Conservation (phyloP, 331 rosid genomes). For the Quercus lobata region DNA sequence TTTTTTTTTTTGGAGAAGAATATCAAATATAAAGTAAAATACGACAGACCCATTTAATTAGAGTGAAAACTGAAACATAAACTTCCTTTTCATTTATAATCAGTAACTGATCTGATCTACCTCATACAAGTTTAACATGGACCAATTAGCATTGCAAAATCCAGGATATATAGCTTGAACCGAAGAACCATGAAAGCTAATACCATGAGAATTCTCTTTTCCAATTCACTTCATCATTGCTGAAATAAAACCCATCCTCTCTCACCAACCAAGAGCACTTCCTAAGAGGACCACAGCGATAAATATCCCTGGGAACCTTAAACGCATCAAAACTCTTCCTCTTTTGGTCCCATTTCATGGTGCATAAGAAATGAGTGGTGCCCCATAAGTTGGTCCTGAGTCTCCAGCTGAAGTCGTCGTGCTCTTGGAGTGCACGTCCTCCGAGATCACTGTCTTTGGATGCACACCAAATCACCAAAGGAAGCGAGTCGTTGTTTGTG, state of each 20-base stretch:
- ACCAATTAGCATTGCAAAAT: background rate
- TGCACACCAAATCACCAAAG: conserved; percentile 79
- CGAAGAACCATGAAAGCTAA: background rate
- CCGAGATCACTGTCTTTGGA: conserved; percentile 67
- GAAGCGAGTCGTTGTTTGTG: conserved; percentile 63
- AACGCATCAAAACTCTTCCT: conserved; percentile 74
- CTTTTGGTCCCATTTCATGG: conserved; percentile 69
- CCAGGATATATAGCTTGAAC: too few species aligned
- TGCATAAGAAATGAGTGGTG: conserved; percentile 48
- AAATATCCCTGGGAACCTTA: conserved; percentile 55
- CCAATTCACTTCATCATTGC: conserved; percentile 76
- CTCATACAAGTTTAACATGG: background rate
- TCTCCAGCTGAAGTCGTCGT: conserved; percentile 79
- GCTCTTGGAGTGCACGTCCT: conserved; percentile 78
- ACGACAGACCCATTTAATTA: too few species aligned
- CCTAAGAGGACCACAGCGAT: conserved; percentile 48
- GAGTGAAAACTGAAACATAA: too few species aligned
- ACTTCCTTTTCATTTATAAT: too few species aligned
- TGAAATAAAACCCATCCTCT: conserved; percentile 74
- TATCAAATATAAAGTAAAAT: too few species aligned
- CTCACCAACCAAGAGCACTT: conserved; percentile 68
- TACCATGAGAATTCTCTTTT: conserved; percentile 68
- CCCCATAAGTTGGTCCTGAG: conserved; percentile 50
- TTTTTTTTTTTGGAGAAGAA: too few species aligned
- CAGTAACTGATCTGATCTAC: too few species aligned